Conservation (phyloP, 345 rosid species). For the Populus pruinosa region DNA sequence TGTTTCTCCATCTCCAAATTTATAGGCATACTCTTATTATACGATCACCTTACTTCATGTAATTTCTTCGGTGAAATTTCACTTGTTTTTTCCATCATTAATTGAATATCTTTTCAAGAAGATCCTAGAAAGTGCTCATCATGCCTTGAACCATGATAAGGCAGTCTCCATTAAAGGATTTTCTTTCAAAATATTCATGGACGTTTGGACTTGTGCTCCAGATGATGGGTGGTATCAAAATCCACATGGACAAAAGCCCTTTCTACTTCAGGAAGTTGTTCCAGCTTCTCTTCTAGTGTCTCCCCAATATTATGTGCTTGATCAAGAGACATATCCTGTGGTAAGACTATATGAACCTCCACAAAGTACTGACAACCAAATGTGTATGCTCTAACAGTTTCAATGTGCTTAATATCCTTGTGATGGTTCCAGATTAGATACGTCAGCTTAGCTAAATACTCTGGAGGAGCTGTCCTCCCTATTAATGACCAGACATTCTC, state of each 20-base stretch:
- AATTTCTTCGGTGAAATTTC: not conserved
- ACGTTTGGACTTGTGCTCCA: constrained; percentile 34
- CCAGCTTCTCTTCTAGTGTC: constrained; percentile 46
- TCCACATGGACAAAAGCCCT: constrained; percentile 51
- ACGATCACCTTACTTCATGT: not conserved
- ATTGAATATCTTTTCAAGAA: not conserved
- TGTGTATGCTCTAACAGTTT: constrained; percentile 46
- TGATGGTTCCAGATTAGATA: constrained; percentile 53
- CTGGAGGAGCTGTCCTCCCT: constrained; percentile 49
- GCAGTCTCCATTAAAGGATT: not conserved
- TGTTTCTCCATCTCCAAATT: not conserved
- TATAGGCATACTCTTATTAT: not conserved
- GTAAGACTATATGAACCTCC: constrained; percentile 46
- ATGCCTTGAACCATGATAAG: not conserved
- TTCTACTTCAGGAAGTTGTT: constrained; percentile 41
- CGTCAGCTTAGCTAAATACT: constrained; percentile 44
- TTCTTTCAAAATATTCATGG: not conserved
- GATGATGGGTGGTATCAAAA: constrained; percentile 31
- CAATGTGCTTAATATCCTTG: constrained; percentile 42
- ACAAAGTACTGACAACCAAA: constrained; percentile 42
- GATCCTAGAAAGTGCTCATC: not conserved
- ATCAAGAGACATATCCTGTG: constrained; percentile 34
- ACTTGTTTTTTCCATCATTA: not conserved
- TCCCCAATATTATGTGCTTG: constrained; percentile 48
- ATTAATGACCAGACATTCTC: constrained; percentile 48